phyloP scores from a whole-genome alignment of 345 rosid genomes.

The Pistacia atlantica region DNA sequence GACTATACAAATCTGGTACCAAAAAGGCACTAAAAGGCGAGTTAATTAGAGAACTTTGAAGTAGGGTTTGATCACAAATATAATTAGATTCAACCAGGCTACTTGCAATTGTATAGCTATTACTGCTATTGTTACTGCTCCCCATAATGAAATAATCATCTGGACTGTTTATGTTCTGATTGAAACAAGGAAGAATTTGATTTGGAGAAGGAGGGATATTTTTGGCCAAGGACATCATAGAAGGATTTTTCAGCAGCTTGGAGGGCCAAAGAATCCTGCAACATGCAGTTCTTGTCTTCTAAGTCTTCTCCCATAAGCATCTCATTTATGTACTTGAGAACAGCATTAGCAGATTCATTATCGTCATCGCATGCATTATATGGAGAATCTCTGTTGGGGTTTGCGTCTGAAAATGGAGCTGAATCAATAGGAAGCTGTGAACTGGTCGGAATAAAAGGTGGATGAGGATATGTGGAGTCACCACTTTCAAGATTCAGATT shows the following conservation, averaged over 20 bases:
- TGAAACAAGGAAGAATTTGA: background rate
- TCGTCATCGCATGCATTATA: slow-evolving; percentile 18
- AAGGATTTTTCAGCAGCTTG: slow-evolving; percentile 62
- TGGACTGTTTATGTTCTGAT: slow-evolving; percentile 14
- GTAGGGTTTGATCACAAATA: background rate
- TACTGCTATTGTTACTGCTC: slow-evolving; percentile 18
- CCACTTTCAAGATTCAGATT: background rate
- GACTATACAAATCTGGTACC: slow-evolving; percentile 17
- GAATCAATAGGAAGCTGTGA: slow-evolving; percentile 8
- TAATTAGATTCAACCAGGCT: slow-evolving; percentile 10
- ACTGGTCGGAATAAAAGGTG: background rate
- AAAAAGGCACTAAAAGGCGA: slow-evolving; percentile 20
- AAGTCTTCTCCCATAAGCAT: slow-evolving; percentile 60
- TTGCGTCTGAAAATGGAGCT: slow-evolving; percentile 6
- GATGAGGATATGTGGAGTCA: background rate
- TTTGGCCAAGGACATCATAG: slow-evolving; percentile 48
- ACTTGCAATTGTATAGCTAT: background rate
- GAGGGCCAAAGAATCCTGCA: slow-evolving; percentile 51
- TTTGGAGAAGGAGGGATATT: slow-evolving; percentile 31
- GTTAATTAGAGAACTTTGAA: background rate
- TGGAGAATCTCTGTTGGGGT: background rate
- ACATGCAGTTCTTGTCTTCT: slow-evolving; percentile 51
- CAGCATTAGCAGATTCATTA: slow-evolving; percentile 22
- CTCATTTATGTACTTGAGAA: slow-evolving; percentile 44
- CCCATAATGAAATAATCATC: slow-evolving; percentile 11